Conservation (phyloP, 331 rosid genomes). For the Rosa hybrid region DNA sequence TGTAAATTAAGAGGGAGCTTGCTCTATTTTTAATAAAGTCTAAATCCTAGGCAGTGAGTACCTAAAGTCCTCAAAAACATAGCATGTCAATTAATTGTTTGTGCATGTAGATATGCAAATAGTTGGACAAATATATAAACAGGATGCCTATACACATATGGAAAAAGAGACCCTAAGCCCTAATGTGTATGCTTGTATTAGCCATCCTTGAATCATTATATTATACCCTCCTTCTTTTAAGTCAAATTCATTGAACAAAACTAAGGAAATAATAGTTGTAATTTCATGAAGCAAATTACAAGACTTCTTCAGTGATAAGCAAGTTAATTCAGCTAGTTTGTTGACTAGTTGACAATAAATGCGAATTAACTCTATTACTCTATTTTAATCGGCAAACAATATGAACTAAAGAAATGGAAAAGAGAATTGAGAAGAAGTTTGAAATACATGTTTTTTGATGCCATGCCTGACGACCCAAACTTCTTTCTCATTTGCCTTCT, state of each 20-base stretch:
- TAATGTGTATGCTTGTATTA: background rate
- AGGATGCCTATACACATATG: background rate
- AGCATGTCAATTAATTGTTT: background rate
- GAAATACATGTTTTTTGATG: slow-evolving; percentile 69
- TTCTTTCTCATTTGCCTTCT: slow-evolving; percentile 93
- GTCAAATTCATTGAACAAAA: background rate
- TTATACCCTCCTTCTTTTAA: background rate
- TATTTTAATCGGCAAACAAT: slow-evolving; percentile 18
- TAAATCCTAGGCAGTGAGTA: background rate
- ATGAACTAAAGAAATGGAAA: slow-evolving; percentile 18
- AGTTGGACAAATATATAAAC: background rate
- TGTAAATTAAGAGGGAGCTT: background rate
- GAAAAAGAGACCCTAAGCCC: background rate
- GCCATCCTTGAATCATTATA: background rate
- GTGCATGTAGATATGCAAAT: background rate
- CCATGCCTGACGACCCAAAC: slow-evolving; percentile 91
- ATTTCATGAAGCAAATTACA: background rate
- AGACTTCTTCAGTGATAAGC: background rate
- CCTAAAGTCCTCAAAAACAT: background rate
- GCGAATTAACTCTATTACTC: slow-evolving; percentile 6
- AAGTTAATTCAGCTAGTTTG: slow-evolving; percentile 9
- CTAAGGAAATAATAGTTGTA: background rate
- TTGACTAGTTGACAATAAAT: background rate
- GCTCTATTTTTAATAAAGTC: background rate
- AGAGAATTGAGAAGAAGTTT: slow-evolving; percentile 16